phyloP scores from a whole-genome alignment of 371 early-diverging fungal species.

The Mucor ambiguus region DNA sequence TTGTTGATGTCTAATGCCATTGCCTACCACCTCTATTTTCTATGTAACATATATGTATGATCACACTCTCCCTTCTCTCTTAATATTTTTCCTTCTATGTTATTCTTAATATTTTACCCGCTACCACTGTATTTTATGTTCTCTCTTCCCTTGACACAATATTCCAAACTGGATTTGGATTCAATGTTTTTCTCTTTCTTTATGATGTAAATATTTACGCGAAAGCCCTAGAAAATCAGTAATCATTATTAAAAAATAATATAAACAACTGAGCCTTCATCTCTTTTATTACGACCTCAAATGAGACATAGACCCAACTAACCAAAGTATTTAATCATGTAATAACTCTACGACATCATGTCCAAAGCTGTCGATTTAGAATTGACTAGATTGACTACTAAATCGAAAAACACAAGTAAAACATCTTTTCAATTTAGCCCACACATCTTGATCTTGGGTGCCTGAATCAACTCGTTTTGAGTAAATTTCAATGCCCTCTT shows the following conservation, averaged over 20 bases:
- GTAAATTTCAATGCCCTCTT: no score
- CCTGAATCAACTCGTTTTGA: no score
- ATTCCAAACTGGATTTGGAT: slow-evolving; percentile 16
- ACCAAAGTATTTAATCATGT: no score
- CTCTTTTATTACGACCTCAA: neutral
- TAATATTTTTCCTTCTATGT: slow-evolving; percentile 1
- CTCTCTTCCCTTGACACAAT: neutral
- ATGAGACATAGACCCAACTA: no score
- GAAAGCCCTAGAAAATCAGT: neutral
- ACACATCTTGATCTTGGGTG: no score
- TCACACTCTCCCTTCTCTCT: neutral
- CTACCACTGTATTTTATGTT: slow-evolving; percentile 2
- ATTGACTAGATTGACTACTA: no score
- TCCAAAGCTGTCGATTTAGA: no score
- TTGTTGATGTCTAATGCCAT: slow-evolving; percentile 24
- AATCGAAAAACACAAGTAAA: no score
- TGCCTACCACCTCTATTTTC: neutral
- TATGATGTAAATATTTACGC: neutral
- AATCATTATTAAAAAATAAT: neutral
- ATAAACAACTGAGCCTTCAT: neutral
- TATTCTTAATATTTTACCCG: slow-evolving; percentile 12
- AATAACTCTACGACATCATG: no score
- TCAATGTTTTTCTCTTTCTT: neutral
- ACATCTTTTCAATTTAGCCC: no score
- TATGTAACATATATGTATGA: slow-evolving; percentile 9